Evolutionary conservation across 495 filamentous ascomycete species (phyloP).

Genomic region (Penicillium malachiteum): DNA sequence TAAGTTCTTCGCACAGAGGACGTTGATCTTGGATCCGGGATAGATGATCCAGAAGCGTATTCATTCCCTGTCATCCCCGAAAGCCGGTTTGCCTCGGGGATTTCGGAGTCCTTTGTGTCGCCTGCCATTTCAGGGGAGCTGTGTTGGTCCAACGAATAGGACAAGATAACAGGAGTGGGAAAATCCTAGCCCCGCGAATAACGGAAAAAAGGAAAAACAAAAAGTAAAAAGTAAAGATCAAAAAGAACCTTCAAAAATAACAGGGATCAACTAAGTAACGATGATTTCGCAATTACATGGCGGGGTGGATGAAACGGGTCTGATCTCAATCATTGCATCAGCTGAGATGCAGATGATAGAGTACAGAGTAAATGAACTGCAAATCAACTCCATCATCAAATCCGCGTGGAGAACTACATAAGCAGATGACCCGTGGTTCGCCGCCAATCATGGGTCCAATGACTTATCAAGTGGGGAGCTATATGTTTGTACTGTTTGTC

Average conservation of each 20-base stretch:
- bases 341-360: constrained; percentile 11
- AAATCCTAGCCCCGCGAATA: constrained; percentile 4
- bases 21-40: constrained; percentile 20
- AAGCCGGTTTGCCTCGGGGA: constrained; percentile 12
- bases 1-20: constrained; percentile 34
- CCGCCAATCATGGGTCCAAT: constrained; percentile 12
- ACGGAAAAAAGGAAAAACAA: neutral
- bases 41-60: constrained; percentile 1
- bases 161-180: neutral
- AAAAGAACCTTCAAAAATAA: neutral
- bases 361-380: neutral
- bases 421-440: constrained; percentile 12
- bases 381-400: neutral
- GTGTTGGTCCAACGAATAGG: neutral
- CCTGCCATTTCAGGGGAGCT: constrained; percentile 16
- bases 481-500: constrained; percentile 1
- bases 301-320: neutral
- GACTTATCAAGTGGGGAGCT: constrained; percentile 21
- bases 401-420: constrained; percentile 19
- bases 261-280: neutral
- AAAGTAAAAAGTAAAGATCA: constrained; percentile 3
- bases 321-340: constrained; percentile 14
- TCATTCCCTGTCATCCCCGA: constrained; percentile 14
- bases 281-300: neutral
- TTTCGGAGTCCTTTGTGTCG: constrained; percentile 17